A percentile compares a stretch with the other conserved stretches of the same genome.
phyloP scores from a whole-genome alignment of 2,329 filamentous ascomycete genomes.

The Plenodomus lindquistii region DNA sequence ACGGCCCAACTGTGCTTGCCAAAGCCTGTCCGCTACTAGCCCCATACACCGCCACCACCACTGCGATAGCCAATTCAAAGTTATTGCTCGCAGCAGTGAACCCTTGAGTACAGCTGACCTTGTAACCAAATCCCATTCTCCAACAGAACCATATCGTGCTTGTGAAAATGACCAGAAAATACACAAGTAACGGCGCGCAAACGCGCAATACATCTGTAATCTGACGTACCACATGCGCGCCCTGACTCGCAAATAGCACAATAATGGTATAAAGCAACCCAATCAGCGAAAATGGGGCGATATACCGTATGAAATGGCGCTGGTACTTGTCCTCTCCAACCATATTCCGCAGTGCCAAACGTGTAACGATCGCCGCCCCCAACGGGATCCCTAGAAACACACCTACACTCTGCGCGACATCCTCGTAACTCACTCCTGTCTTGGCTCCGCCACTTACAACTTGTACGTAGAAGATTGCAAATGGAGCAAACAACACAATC shows the following conservation, averaged over 20 bases:
- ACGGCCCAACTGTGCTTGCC: slow-evolving; percentile 79
- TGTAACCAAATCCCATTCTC: slow-evolving; percentile 74
- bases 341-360: slow-evolving; percentile 62
- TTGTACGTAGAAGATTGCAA: slow-evolving; percentile 60
- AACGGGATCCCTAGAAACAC: slow-evolving; percentile 84
- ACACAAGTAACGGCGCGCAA: slow-evolving; percentile 77
- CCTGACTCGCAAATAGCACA: slow-evolving; percentile 83
- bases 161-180: slow-evolving; percentile 77
- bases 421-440: slow-evolving; percentile 60
- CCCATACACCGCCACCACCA: slow-evolving; percentile 81
- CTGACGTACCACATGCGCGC: slow-evolving; percentile 78
- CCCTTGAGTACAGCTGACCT: slow-evolving; percentile 73
- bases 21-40: slow-evolving; percentile 77
- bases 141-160: slow-evolving; percentile 65
- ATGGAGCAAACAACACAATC: slow-evolving; percentile 53
- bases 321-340: slow-evolving; percentile 67
- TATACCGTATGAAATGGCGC: slow-evolving; percentile 67
- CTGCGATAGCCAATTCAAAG: slow-evolving; percentile 88
- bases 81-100: slow-evolving; percentile 94
- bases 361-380: slow-evolving; percentile 75
- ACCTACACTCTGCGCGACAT: slow-evolving; percentile 77
- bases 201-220: slow-evolving; percentile 83
- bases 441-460: slow-evolving; percentile 62
- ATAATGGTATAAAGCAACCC: slow-evolving; percentile 86
- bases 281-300: slow-evolving; percentile 75